Percentiles rank a stretch among this genome's conserved stretches.
Evolutionary conservation across 2,329 filamentous ascomycete genomes (phyloP).

Genomic region (Escovopsis sp.): DNA sequence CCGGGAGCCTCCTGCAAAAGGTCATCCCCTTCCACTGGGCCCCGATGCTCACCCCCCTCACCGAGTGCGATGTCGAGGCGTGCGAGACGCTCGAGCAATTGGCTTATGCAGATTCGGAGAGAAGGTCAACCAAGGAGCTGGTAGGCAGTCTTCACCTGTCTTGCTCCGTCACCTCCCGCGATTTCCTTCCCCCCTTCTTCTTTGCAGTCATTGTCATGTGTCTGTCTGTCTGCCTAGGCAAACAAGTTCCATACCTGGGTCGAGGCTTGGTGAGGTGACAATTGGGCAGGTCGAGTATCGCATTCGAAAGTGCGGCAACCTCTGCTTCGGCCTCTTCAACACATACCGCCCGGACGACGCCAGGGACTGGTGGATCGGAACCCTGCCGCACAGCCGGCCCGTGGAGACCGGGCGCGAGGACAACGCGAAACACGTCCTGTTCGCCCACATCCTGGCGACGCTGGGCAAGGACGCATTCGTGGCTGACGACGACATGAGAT

Average conservation of each 20-base stretch:
- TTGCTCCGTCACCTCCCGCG: too few relatives aligned
- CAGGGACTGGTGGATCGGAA: conserved; percentile 35
- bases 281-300: conserved; percentile 16
- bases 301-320: conserved; percentile 31
- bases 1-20: conserved; percentile 23
- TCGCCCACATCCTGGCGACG: conserved; percentile 68
- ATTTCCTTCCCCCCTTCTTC: not conserved
- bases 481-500: conserved; percentile 62
- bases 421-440: conserved; percentile 37
- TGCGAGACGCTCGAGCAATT: conserved; percentile 40
- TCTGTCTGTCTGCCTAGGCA: not conserved
- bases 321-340: conserved; percentile 70
- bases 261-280: not conserved
- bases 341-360: conserved; percentile 35
- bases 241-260: too few relatives aligned
- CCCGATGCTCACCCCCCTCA: conserved; percentile 54
- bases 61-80: conserved; percentile 47
- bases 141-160: conserved; percentile 17
- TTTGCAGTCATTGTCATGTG: not conserved
- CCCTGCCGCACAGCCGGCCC: conserved; percentile 32
- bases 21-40: conserved; percentile 42
- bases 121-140: conserved; percentile 40
- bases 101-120: conserved; percentile 33
- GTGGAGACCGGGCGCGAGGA: conserved; percentile 35
- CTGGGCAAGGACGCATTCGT: conserved; percentile 48